Evolutionary conservation across 2,329 filamentous ascomycete genomes (phyloP).

Genomic region (Talaromyces amestolkiae): DNA sequence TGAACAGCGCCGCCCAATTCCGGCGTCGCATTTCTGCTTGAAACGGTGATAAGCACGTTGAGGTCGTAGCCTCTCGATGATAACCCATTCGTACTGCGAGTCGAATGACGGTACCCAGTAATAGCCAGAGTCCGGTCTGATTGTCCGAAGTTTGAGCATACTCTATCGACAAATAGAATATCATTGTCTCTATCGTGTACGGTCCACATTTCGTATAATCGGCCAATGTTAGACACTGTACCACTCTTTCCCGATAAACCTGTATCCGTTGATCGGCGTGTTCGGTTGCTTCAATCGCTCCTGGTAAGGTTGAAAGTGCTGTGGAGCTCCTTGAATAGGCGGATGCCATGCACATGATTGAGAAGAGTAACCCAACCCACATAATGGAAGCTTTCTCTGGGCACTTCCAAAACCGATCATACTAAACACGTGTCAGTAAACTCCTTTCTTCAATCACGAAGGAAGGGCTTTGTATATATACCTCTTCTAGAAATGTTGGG

Average conservation of each 20-base stretch:
- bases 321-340: background rate
- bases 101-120: constrained; percentile 29
- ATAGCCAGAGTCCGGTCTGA: constrained; percentile 25
- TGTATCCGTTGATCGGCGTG: background rate
- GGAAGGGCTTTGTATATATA: background rate
- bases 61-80: constrained; percentile 40
- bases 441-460: background rate
- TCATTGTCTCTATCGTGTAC: constrained; percentile 16
- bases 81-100: constrained; percentile 41
- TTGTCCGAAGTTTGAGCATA: constrained; percentile 24
- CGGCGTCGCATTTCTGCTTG: constrained; percentile 37
- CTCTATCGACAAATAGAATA: constrained; percentile 14
- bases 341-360: constrained; percentile 13
- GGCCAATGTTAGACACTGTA: constrained; percentile 18
- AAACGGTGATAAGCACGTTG: constrained; percentile 36
- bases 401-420: constrained; percentile 17
- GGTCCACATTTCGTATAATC: constrained; percentile 18
- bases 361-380: constrained; percentile 18
- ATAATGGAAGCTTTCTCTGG: constrained; percentile 8
- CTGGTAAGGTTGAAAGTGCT: background rate
- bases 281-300: background rate
- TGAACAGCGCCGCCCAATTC: constrained; percentile 32
- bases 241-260: constrained; percentile 10
- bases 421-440: background rate
- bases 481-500: constrained; percentile 16